Conservation (phyloP, 2,329 filamentous ascomycete genomes). For the Gremmenia infestans region DNA sequence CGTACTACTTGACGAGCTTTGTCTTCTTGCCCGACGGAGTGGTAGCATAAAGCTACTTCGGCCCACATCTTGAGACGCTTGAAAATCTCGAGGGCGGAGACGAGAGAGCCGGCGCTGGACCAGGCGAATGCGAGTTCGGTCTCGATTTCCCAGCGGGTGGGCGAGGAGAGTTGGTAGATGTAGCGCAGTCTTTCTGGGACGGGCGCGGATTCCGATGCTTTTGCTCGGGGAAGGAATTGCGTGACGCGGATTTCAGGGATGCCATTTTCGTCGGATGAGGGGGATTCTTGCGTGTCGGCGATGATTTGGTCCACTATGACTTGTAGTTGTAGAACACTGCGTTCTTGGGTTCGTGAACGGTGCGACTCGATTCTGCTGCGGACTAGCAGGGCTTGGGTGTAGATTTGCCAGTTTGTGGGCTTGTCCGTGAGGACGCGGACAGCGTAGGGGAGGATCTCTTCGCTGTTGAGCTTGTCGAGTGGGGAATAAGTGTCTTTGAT, state of each 20-base stretch:
- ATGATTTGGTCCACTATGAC: conserved; percentile 94
- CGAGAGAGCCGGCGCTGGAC: conserved; percentile 79
- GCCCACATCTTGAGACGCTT: conserved; percentile 91
- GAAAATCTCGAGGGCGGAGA: conserved; percentile 92
- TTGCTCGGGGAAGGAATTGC: conserved; percentile 75
- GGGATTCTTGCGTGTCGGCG: conserved; percentile 60
- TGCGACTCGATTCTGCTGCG: conserved; percentile 87
- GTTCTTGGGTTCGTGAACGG: conserved; percentile 78
- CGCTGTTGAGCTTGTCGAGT: conserved; percentile 77
- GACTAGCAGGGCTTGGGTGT: conserved; percentile 87
- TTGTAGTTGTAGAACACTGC: conserved; percentile 87
- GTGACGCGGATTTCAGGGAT: conserved; percentile 49
- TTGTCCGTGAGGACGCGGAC: conserved; percentile 82
- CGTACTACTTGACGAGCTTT: conserved; percentile 75
- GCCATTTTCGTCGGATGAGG: conserved; percentile 28
- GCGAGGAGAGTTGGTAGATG: conserved; percentile 76
- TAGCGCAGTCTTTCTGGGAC: conserved; percentile 73
- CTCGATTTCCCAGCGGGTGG: conserved; percentile 89
- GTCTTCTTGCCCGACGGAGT: conserved; percentile 59
- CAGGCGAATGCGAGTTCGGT: conserved; percentile 90
- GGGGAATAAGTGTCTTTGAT: conserved; percentile 86
- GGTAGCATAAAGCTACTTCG: conserved; percentile 78
- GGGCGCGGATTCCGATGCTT: conserved; percentile 71
- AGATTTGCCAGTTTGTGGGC: conserved; percentile 95
- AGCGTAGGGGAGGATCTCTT: conserved; percentile 89